phyloP scores from a whole-genome alignment of 768 basidiomycete species.

The Suillus subalutaceus region DNA sequence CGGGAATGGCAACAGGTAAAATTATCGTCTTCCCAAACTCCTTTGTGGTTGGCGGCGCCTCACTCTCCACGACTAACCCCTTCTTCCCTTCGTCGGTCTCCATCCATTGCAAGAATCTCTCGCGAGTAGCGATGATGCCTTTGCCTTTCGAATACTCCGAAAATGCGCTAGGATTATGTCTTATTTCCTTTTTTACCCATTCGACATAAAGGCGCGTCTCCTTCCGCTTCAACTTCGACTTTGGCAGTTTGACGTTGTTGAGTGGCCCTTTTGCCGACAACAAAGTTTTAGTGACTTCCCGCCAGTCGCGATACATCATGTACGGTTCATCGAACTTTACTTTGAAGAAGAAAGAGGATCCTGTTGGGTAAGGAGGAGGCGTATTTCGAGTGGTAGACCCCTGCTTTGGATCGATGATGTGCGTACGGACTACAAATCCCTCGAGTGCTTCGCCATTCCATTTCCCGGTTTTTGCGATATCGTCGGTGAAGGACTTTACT shows the following conservation, averaged over 20 bases:
- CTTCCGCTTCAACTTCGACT: slow-evolving; percentile 68
- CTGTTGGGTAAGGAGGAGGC: slow-evolving; percentile 68
- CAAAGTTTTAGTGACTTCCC: background rate
- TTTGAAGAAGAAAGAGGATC: slow-evolving; percentile 97
- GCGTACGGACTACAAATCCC: slow-evolving; percentile 61
- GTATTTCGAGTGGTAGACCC: slow-evolving; percentile 29
- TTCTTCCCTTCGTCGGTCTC: background rate
- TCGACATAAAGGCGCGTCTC: slow-evolving; percentile 80
- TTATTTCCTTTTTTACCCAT: slow-evolving; percentile 74
- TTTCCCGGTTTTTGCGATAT: slow-evolving; percentile 63
- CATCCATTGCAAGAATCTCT: background rate
- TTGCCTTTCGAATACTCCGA: slow-evolving; percentile 64
- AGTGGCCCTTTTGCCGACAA: slow-evolving; percentile 26
- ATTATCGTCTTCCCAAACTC: slow-evolving; percentile 72
- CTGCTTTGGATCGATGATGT: slow-evolving; percentile 39
- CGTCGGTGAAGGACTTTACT: slow-evolving; percentile 73
- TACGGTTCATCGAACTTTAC: slow-evolving; percentile 99
- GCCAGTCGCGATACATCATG: slow-evolving; percentile 1
- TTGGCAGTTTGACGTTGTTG: slow-evolving; percentile 48
- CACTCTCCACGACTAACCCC: background rate
- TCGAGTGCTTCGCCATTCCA: slow-evolving; percentile 89
- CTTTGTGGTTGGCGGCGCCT: background rate
- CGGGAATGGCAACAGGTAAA: slow-evolving; percentile 88
- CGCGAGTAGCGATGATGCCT: slow-evolving; percentile 65
- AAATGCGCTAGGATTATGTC: slow-evolving; percentile 49